These are phyloP conservation scores for Dioszegia crocea DNA, from an alignment of 768 basidiomycete genomes.

Conservation along the genomic window DNA sequence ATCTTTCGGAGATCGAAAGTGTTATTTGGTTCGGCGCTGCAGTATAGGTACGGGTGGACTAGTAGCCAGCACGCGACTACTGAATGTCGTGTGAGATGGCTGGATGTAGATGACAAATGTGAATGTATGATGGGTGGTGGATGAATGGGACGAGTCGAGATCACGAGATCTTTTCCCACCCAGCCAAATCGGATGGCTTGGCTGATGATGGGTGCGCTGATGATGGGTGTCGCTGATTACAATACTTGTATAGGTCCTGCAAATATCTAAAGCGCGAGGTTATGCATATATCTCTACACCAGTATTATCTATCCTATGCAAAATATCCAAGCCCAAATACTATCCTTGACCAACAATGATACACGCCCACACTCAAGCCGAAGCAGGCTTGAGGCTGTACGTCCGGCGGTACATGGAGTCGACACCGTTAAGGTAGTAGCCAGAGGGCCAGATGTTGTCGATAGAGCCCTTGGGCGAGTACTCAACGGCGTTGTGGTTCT, in stretches of 20 bases:
- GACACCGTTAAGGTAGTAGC: slow-evolving; percentile 85
- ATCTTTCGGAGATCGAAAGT: no score
- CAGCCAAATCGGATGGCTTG: background rate
- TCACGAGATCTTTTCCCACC: background rate
- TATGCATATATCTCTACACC: no score
- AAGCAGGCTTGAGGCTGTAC: slow-evolving; percentile 54
- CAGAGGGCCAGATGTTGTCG: slow-evolving; percentile 89
- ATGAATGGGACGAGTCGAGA: background rate
- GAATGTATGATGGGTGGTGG: background rate
- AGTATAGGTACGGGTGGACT: no score
- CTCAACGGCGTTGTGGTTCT: slow-evolving; percentile 84
- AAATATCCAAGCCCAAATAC: background rate
- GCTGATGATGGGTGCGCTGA: no score
- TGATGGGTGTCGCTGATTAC: no score
- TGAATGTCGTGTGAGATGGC: no score
- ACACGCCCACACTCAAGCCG: no score
- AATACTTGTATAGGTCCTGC: no score
- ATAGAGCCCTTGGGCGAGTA: slow-evolving; percentile 81
- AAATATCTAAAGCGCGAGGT: no score
- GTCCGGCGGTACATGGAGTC: slow-evolving; percentile 89
- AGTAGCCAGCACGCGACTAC: no score
- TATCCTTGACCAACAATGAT: background rate
- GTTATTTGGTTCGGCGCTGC: background rate
- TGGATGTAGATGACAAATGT: background rate
- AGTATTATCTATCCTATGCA: no score